Evolutionary conservation across 495 filamentous ascomycete species (phyloP).

Genomic region (Glutinoglossum americanum): DNA sequence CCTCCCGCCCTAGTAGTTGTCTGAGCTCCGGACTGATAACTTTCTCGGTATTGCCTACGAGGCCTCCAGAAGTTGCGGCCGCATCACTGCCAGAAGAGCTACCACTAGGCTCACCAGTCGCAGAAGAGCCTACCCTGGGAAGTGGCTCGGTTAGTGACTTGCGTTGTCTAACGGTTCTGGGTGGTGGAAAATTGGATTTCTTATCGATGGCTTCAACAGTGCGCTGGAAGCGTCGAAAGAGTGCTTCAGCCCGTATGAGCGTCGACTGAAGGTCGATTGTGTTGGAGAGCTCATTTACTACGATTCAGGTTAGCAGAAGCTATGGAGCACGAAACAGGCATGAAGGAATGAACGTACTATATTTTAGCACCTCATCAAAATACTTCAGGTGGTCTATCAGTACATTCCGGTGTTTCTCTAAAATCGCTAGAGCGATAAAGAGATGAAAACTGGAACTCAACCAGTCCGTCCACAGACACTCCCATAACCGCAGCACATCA

Average conservation of each 20-base stretch:
- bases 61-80: slow-evolving; percentile 11
- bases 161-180: slow-evolving; percentile 25
- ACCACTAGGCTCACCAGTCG: background rate
- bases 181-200: slow-evolving; percentile 61
- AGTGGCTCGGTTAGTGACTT: slow-evolving; percentile 4
- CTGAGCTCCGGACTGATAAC: slow-evolving; percentile 70
- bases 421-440: slow-evolving; percentile 78
- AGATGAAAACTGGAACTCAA: slow-evolving; percentile 75
- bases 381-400: slow-evolving; percentile 88
- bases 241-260: slow-evolving; percentile 63
- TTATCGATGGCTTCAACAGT: slow-evolving; percentile 72
- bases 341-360: slow-evolving; percentile 34
- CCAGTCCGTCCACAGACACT: slow-evolving; percentile 86
- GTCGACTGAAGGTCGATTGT: slow-evolving; percentile 78
- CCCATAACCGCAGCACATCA: slow-evolving; percentile 78
- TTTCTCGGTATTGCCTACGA: slow-evolving; percentile 26
- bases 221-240: slow-evolving; percentile 74
- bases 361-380: slow-evolving; percentile 96
- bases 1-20: slow-evolving; percentile 45
- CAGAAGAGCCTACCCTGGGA: background rate
- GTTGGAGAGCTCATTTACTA: slow-evolving; percentile 84
- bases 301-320: background rate
- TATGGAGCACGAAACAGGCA: slow-evolving; percentile 3
- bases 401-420: slow-evolving; percentile 86
- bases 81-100: slow-evolving; percentile 7